phyloP scores from a whole-genome alignment of 2,329 filamentous ascomycete species.

The Penicillium sp. region DNA sequence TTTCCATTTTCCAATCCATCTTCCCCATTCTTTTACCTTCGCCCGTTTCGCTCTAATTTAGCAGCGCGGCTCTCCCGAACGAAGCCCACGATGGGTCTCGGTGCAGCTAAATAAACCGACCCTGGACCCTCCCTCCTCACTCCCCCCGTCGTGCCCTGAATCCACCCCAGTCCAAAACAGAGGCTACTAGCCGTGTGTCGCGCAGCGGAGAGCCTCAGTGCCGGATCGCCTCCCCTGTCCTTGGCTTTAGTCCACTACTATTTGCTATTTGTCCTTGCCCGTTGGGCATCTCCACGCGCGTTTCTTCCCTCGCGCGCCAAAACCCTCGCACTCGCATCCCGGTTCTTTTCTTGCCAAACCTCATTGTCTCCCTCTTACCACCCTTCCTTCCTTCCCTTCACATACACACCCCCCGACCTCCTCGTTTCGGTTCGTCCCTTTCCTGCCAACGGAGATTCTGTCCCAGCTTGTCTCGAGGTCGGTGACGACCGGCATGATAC shows the following conservation, averaged over 20 bases:
- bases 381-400: background rate
- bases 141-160: constrained; percentile 28
- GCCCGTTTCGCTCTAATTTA: constrained; percentile 24
- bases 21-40: constrained; percentile 14
- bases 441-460: constrained; percentile 14
- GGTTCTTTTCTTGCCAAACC: constrained; percentile 16
- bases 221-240: constrained; percentile 23
- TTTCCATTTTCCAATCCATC: constrained; percentile 12
- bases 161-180: constrained; percentile 23
- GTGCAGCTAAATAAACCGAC: constrained; percentile 45
- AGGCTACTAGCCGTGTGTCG: constrained; percentile 26
- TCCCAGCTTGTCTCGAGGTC: constrained; percentile 31
- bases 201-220: constrained; percentile 33
- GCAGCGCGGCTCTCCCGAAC: constrained; percentile 7
- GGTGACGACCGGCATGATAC: constrained; percentile 51
- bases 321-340: constrained; percentile 13
- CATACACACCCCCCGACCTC: background rate
- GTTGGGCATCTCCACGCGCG: constrained; percentile 21
- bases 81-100: constrained; percentile 27
- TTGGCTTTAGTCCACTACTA: background rate
- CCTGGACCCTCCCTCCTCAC: constrained; percentile 43
- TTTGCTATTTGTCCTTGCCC: constrained; percentile 9
- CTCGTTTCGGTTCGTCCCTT: background rate
- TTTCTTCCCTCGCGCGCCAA: constrained; percentile 23
- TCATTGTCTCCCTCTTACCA: constrained; percentile 14